A percentile compares a stretch with the other conserved stretches of the same genome.
Evolutionary conservation across 2,329 filamentous ascomycete species (phyloP).

Genomic region (Fusarium austroafricanum): DNA sequence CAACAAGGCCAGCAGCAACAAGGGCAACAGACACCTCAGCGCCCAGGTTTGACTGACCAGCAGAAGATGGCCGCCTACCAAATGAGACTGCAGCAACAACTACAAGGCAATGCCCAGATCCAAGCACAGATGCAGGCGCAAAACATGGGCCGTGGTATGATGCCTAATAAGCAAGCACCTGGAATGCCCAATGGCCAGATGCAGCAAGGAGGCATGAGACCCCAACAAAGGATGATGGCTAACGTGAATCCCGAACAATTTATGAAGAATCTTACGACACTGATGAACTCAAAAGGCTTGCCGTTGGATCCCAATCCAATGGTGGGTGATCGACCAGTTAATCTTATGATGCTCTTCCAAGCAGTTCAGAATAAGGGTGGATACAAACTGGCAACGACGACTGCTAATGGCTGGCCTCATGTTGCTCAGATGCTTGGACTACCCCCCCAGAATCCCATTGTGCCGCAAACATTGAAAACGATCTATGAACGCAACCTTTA

Average conservation of each 20-base stretch:
- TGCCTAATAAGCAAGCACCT: conserved; percentile 63
- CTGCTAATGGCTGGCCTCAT: conserved; percentile 77
- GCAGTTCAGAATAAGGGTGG: conserved; percentile 80
- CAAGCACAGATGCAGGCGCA: conserved; percentile 64
- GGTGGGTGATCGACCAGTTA: conserved; percentile 78
- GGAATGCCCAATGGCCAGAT: conserved; percentile 68
- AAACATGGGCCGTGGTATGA: conserved; percentile 61
- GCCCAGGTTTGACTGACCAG: conserved; percentile 66
- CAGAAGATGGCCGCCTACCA: conserved; percentile 83
- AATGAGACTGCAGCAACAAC: conserved; percentile 83
- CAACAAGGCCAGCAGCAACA: conserved; percentile 54
- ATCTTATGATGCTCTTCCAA: conserved; percentile 81
- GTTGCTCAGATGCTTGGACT: conserved; percentile 75
- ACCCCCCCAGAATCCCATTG: conserved; percentile 72
- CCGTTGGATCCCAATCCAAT: conserved; percentile 80
- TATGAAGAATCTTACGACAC: conserved; percentile 79
- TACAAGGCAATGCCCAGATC: conserved; percentile 67
- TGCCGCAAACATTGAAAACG: conserved; percentile 75
- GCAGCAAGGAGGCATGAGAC: conserved; percentile 61
- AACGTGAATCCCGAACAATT: conserved; percentile 74
- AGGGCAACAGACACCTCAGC: conserved; percentile 47
- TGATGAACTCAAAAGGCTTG: conserved; percentile 79
- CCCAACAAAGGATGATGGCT: conserved; percentile 59
- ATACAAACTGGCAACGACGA: conserved; percentile 77
- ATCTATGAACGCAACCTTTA: conserved; percentile 81